Conservation (phyloP, 2,329 filamentous ascomycete species). For the Colletotrichum musae region DNA sequence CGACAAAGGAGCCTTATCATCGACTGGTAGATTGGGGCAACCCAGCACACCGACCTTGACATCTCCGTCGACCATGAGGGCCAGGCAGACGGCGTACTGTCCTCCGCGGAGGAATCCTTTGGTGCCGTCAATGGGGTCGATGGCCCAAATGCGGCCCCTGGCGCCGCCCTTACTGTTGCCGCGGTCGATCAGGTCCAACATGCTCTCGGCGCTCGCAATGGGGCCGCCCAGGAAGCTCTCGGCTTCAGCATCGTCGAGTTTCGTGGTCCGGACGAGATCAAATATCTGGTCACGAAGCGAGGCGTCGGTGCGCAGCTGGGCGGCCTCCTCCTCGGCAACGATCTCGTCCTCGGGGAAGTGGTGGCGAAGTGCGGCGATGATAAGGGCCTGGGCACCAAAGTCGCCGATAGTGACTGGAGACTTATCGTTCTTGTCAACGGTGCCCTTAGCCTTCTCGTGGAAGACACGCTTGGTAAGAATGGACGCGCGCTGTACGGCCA, state of each 20-base stretch:
- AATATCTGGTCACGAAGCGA: slow-evolving; percentile 80
- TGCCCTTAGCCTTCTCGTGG: slow-evolving; percentile 92
- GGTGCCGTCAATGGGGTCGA: slow-evolving; percentile 98
- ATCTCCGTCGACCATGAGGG: slow-evolving; percentile 90
- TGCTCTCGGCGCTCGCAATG: slow-evolving; percentile 74
- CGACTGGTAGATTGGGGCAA: slow-evolving; percentile 93
- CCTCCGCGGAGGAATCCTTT: slow-evolving; percentile 97
- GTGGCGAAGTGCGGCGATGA: slow-evolving; percentile 89
- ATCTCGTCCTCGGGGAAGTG: slow-evolving; percentile 94
- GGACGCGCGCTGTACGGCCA: slow-evolving; percentile 86
- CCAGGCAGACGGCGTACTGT: slow-evolving; percentile 96
- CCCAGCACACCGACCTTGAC: slow-evolving; percentile 95
- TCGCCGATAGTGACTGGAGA: slow-evolving; percentile 98
- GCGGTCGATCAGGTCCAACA: slow-evolving; percentile 77
- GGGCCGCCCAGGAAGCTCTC: slow-evolving; percentile 79
- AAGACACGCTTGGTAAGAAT: slow-evolving; percentile 69
- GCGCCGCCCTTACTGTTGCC: slow-evolving; percentile 80
- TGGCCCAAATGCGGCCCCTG: slow-evolving; percentile 89
- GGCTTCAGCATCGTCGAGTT: slow-evolving; percentile 75
- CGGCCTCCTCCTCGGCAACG: slow-evolving; percentile 95
- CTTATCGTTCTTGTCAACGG: slow-evolving; percentile 93
- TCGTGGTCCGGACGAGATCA: slow-evolving; percentile 82
- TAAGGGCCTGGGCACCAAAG: slow-evolving; percentile 96
- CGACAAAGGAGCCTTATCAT: slow-evolving; percentile 80
- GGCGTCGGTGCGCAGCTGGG: slow-evolving; percentile 80